Base-by-base conservation (phyloP, 106 monocot species). In the Dendrobium huoshanense region DNA sequence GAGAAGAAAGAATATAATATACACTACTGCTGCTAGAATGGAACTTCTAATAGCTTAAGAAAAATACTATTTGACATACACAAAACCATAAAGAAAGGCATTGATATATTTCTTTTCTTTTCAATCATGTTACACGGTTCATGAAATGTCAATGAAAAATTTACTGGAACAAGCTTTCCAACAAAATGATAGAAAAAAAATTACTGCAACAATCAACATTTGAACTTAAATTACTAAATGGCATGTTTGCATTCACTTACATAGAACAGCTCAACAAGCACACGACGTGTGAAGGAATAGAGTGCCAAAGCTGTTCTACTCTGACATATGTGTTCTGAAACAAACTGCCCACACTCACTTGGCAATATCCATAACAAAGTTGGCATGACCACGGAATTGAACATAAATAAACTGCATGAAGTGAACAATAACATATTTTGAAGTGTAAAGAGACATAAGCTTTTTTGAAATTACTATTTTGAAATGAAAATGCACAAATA, bases 351-450 rank as follows among this genome's bases (percentile, higher is more conserved):
- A 61, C 85, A 84, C 78, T 88, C 77, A 58, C 77, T 87, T 40
- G 99, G 99, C 74, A 99, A 86, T 83, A 95, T 93, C 91, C 99
- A 94, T 77, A 75, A 79, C 1, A 99, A 80, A 72, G 81, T 89
- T 56, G 99, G 99, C 56, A 90, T 80, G 72, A 99, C 91, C 67
- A 95, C 77, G 18, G 88, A 90, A 17, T 86, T 91, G 48, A 99
- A 79, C 75, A 86, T 85, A 79, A 94, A 84, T 75, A 99, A 85
- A 85, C 99, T 99, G 88, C 84, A 87, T 77, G 68, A 55, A 19
- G 18, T 41, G 65, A 43, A 55, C 9, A 15, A 70, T 41, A 43
- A 10, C 59, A 65, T 9, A 33, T 48, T 55, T 33, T 41, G 5
- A 25, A n/a, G 25, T 15, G 31, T 31, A 29, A 11, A 68, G 31